phyloP scores from a whole-genome alignment of 768 basidiomycete species.

The Tulasnella sp. region DNA sequence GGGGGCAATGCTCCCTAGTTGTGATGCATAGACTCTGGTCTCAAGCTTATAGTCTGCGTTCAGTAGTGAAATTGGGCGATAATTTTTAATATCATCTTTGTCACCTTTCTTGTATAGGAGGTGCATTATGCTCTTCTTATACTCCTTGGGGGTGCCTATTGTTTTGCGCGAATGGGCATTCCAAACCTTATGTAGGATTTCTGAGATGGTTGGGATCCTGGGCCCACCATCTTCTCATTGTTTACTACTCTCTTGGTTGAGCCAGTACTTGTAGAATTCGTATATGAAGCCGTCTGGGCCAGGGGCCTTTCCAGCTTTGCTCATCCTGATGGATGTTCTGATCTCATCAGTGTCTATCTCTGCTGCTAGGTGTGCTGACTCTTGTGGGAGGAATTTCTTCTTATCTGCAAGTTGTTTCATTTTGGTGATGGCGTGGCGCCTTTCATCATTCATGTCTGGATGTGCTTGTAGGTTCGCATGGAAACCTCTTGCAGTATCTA shows the following conservation, averaged over 20 bases:
- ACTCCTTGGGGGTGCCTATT: not conserved
- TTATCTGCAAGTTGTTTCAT: no score
- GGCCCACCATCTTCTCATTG: not conserved
- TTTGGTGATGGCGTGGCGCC: no score
- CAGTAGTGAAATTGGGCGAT: constrained; percentile 7
- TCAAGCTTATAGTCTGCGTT: constrained; percentile 9
- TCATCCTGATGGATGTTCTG: not conserved
- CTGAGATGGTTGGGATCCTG: not conserved
- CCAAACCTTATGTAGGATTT: not conserved
- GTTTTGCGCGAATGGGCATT: not conserved
- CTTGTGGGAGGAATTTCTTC: no score
- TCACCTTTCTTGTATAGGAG: constrained; percentile 11
- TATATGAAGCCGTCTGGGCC: constrained; percentile 1
- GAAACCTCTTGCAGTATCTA: no score
- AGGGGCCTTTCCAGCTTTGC: not conserved
- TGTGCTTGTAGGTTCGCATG: no score
- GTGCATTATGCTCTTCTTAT: not conserved
- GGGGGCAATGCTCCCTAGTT: not conserved
- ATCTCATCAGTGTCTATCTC: not conserved
- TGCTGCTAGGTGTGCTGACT: no score
- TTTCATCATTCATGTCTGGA: no score
- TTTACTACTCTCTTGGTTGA: not conserved
- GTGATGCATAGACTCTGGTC: not conserved
- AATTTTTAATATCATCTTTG: not conserved
- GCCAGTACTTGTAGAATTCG: constrained; percentile 10